phyloP scores from a whole-genome alignment of 2,329 filamentous ascomycete genomes.

The Phialophora chinensis region DNA sequence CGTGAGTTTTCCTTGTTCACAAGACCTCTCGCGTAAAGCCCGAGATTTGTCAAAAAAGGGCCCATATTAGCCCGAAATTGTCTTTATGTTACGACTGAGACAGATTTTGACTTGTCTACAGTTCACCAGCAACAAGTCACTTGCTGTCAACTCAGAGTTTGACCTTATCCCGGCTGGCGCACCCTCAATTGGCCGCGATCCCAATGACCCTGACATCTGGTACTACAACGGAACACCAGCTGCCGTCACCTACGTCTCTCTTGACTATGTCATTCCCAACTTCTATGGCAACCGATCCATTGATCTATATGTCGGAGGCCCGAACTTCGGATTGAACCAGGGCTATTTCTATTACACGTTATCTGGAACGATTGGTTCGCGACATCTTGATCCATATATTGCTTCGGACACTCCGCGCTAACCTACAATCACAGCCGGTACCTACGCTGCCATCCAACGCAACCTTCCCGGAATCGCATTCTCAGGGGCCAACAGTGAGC shows the following conservation, averaged over 20 bases:
- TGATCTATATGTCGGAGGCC: slow-evolving; percentile 62
- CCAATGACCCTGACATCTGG: slow-evolving; percentile 61
- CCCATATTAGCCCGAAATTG: not conserved
- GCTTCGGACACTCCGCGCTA: not conserved
- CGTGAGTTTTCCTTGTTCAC: not conserved
- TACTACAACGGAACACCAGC: slow-evolving; percentile 67
- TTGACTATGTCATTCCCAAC: slow-evolving; percentile 62
- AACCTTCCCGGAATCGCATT: slow-evolving; percentile 59
- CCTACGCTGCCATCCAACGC: slow-evolving; percentile 58
- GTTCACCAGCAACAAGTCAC: slow-evolving; percentile 53
- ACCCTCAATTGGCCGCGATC: slow-evolving; percentile 59
- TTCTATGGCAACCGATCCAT: slow-evolving; percentile 57
- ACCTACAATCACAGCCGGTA: slow-evolving; percentile 48
- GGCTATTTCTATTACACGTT: slow-evolving; percentile 62
- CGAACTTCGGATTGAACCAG: slow-evolving; percentile 62
- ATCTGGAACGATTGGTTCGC: slow-evolving; percentile 51
- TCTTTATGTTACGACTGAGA: not conserved
- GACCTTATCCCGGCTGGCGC: slow-evolving; percentile 55
- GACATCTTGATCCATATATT: not conserved
- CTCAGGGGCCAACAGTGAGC: slow-evolving; percentile 52
- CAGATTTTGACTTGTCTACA: not conserved
- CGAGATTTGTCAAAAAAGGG: not conserved
- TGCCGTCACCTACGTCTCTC: slow-evolving; percentile 61
- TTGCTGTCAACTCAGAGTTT: slow-evolving; percentile 53
- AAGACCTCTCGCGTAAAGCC: not conserved